Evolutionary conservation across 805 yeast genomes (phyloP), one percentile per base, ranked within the genome.

Genomic region (Brettanomyces naardenensis): DNA sequence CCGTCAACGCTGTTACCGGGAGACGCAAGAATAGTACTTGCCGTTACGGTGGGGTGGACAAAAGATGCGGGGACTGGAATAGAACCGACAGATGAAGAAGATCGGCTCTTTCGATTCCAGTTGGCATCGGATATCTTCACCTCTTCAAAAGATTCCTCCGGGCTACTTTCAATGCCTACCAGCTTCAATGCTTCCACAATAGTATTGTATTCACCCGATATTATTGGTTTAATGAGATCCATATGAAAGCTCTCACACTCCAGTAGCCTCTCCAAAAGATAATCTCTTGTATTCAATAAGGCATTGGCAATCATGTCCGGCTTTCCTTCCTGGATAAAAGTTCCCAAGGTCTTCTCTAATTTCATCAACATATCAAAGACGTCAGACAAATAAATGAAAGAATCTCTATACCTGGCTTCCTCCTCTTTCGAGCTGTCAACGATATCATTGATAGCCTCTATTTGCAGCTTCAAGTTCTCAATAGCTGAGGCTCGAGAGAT

Each of bases 131-230:
- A 7, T 28, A 35, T 3, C 25, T 2, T 4, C 39, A 34, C 19
- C 21, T 38, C 4, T 13, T 29, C 6, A 28, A 36, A 31, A 30
- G 36, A 33, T 36, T 17, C 14, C 23, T 37, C 5, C 29, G 33
- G 25, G 32, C 42, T 19, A 9, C 22, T 18, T 11, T 45, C 50
- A 11, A 51, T 46, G 4, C 43, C 43, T 10, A 58, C 41, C 19
- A 55, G 41, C 11, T 21, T 28, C 17, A 55, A 33, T 13, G 58
- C 54, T 30, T 47, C 46, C 20, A 43, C 28, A 7, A 57, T 46
- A 1, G 62, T 52, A 15, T 35, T 28, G 6, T 53, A 29, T 35
- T 59, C 64, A 38, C 50, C 51, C 13, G 14, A 5, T 3, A 58
- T 33, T 6, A 58, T 47, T 4, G 36, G 35, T 19, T 43, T 39